Evolutionary conservation across 768 basidiomycete species (phyloP).

Genomic region (Boletus pseudo-olivaceus): DNA sequence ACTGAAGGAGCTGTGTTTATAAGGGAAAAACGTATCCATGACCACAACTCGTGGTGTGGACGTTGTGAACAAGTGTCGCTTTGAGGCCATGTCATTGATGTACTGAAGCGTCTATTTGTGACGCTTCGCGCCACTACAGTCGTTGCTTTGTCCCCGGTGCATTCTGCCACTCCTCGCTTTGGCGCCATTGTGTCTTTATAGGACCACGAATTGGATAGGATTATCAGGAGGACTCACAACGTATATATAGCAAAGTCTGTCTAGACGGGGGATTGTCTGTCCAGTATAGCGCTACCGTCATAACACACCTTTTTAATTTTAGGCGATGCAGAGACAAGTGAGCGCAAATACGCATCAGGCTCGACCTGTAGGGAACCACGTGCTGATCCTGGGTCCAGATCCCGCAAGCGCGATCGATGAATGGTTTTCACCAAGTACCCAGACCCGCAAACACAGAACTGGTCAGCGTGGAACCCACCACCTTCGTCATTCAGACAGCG

Average conservation of each 20-base stretch:
- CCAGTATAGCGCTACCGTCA: conserved; percentile 14
- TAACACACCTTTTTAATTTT: conserved; percentile 26
- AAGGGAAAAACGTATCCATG: conserved; percentile 22
- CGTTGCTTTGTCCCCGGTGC: conserved; percentile 19
- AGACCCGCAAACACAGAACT: conserved; percentile 1
- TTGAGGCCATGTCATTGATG: conserved; percentile 20
- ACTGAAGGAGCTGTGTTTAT: conserved; percentile 25
- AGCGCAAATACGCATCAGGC: conserved; percentile 4
- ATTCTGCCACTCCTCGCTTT: conserved; percentile 18
- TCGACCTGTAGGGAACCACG: conserved; percentile 20
- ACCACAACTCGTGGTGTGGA: conserved; percentile 25
- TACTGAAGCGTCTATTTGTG: conserved; percentile 17
- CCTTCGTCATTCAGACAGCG: conserved; percentile 25
- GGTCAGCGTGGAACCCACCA: conserved; percentile 10
- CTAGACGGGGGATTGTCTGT: conserved; percentile 9
- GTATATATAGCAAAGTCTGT: conserved; percentile 14
- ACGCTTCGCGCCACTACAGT: conserved; percentile 9
- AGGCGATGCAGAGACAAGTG: conserved; percentile 20
- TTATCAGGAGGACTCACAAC: background rate
- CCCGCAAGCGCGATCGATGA: conserved; percentile 8
- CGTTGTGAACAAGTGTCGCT: conserved; percentile 20
- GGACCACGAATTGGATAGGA: conserved; percentile 4
- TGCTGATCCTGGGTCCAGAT: conserved; percentile 25
- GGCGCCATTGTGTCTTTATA: conserved; percentile 7
- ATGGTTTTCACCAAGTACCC: conserved; percentile 10